Evolutionary conservation across 192 early-diverging fungal genomes (phyloP), one percentile per base, ranked within the genome.

Genomic region (Gryganskiella cystojenkinii): DNA sequence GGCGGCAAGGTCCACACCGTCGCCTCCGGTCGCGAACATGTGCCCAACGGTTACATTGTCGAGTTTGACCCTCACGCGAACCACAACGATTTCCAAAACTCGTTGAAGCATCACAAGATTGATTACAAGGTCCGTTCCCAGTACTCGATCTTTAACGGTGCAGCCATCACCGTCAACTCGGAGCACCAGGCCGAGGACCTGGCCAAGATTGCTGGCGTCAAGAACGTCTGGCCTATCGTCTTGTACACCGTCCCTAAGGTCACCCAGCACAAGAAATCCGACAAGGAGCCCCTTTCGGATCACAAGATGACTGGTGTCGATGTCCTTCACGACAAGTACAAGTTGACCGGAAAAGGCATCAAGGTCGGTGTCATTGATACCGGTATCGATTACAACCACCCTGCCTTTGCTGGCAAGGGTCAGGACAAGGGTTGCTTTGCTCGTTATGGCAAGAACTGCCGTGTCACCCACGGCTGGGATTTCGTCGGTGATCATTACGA

Each of bases 361-460:
- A 88, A 83, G 58, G 81, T 90, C 45, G 87, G 84, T 47, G 52
- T 90, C 56, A 86, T 90, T 24, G 89, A 90, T 53, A 86, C 83
- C 42, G 89, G 88, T 73, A 71, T 84, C 62, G 87, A 70, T 58
- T 90, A 65, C 66, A 76, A 25, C 34, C 92, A 94, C 67, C 88
- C 89, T 0, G 86, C 90, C 27, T 85, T 92, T 28, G 90, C 91
- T 33, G 82, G 61, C 42, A 4, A 51, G 25, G 74, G 74, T 33
- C 66, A 65, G 11, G 42, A 25, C 7, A 65, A 35, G 2, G 84
- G 66, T 51, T 90, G 90, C 67, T 92, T 88, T 81, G 88, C 87
- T 30, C 87, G 88, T 56, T 81, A 82, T 11, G 85, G 86, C 20
- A 78, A 80, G 43, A 78, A 71, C 34, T 91, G 90, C 61, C 86